A percentile compares a stretch with the other conserved stretches of the same genome.
Evolutionary conservation across 2,329 filamentous ascomycete species (phyloP).

Genomic region (Catunica adiposa): DNA sequence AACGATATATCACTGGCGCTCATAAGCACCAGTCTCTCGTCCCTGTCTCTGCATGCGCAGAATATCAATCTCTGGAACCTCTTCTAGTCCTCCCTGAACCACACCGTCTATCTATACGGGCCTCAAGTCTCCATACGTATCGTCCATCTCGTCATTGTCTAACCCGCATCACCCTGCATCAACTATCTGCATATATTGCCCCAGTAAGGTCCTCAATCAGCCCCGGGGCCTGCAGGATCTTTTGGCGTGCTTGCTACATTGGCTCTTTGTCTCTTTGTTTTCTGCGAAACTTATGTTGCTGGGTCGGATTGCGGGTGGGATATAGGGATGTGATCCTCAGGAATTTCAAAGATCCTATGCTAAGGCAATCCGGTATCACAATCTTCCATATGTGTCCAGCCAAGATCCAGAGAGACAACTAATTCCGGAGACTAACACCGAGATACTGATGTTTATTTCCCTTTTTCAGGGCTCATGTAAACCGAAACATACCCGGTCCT

Average conservation of each 20-base stretch:
- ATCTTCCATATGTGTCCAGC: no score
- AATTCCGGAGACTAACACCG: no score
- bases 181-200: not conserved
- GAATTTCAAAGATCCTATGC: not conserved
- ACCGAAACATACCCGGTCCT: not conserved
- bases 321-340: not conserved
- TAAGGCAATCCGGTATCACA: no score
- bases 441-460: no score
- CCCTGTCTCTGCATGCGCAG: no score
- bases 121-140: not conserved
- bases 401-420: no score
- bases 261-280: not conserved
- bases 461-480: not conserved
- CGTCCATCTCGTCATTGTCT: not conserved
- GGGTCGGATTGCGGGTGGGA: not conserved
- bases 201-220: not conserved
- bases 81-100: not conserved
- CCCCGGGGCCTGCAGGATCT: not conserved
- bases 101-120: not conserved
- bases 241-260: not conserved
- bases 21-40: not conserved
- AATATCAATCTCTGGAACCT: not conserved
- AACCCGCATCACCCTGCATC: not conserved
- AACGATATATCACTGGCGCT: not conserved
- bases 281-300: not conserved